Base-by-base conservation (phyloP, 768 basidiomycete species). In the Xerocomus potaroensis region DNA sequence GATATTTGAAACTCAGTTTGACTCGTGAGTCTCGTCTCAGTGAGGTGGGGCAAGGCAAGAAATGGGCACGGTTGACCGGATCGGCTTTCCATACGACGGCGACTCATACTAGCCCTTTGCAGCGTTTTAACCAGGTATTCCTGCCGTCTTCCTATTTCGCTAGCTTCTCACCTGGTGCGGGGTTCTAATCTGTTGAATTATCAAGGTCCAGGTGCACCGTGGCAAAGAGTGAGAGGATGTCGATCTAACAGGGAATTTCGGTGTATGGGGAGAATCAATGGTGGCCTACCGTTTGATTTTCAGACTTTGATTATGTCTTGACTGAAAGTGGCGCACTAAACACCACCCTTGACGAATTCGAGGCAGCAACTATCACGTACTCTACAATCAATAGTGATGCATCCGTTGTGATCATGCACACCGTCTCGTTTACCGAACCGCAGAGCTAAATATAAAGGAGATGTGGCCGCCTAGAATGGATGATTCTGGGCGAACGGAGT, bases 391-490 rank as follows among this genome's bases (percentile, higher is more conserved):
- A 78, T 31, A 87, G 76, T 45, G 90, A 93, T 57, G 91, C 32
- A 6, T 30, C 60, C 41, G 42, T 50, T 54, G 27, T 48, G 58
- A 56, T 50, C 49, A 46, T 38, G 24, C 35, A 37, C 42, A 37
- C 39, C 41, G 36, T 39, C 45, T 55, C 52, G 53, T 52, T 64
- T 49, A 58, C 47, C 42, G 45, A 50, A 40, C 47, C 49, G 29
- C 56, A 93, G 91, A 91, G 59, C 71, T 97, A 45, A 96, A 96
- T 64, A 87, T 89, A 45, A 77, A 87, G 59, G 94, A 97, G 69
- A 78, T 95, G 55, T 80, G 91, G 14, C 96, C 96, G 15, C 91
- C 92, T 5, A 76, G 79, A 48, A 88, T 98, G 83, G 96, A 99
- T 57, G 84, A 88, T 57, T 86, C 91, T 18, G 96, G 96, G n/a